phyloP scores from a whole-genome alignment of 179 eudicot species.

The Actinidia chinensis region DNA sequence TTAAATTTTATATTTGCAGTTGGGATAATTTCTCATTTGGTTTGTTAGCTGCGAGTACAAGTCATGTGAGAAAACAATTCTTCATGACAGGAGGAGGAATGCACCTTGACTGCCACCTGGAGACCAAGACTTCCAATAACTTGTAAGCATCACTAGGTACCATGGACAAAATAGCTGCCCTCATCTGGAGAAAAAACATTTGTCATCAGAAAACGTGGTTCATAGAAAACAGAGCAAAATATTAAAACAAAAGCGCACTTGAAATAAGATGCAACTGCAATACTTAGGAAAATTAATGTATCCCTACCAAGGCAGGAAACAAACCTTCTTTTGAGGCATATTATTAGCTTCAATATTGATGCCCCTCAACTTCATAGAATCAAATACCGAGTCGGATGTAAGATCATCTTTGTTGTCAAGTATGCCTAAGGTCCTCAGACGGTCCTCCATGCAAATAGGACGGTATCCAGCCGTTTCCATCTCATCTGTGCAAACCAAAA shows the following conservation, averaged over 20 bases:
- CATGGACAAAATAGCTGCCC: conserved; percentile 58
- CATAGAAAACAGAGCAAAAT: neutral
- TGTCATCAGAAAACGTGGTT: conserved; percentile 9
- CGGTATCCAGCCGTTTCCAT: conserved; percentile 34
- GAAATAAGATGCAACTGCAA: conserved; percentile 4
- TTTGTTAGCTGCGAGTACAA: neutral
- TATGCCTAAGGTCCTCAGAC: conserved; percentile 65
- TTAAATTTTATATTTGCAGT: neutral
- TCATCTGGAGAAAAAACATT: conserved; percentile 49
- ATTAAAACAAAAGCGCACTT: neutral
- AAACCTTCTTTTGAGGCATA: conserved; percentile 71
- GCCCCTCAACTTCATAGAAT: conserved; percentile 44
- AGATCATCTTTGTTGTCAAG: conserved; percentile 38
- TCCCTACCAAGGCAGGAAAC: neutral
- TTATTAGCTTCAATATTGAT: conserved; percentile 53
- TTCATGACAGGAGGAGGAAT: conserved; percentile 18
- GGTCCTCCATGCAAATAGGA: conserved; percentile 65
- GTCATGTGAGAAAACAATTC: conserved; percentile 3
- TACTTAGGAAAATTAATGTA: neutral
- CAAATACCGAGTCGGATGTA: conserved; percentile 30
- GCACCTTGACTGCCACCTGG: conserved; percentile 78
- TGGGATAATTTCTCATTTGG: neutral
- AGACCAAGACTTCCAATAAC: conserved; percentile 52
- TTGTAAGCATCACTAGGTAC: conserved; percentile 51
- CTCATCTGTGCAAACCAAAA: conserved; percentile 32